These are phyloP conservation scores for Ajuga chamaepitys DNA, from an alignment of 257 asterid genomes.

Conservation along the genomic window DNA sequence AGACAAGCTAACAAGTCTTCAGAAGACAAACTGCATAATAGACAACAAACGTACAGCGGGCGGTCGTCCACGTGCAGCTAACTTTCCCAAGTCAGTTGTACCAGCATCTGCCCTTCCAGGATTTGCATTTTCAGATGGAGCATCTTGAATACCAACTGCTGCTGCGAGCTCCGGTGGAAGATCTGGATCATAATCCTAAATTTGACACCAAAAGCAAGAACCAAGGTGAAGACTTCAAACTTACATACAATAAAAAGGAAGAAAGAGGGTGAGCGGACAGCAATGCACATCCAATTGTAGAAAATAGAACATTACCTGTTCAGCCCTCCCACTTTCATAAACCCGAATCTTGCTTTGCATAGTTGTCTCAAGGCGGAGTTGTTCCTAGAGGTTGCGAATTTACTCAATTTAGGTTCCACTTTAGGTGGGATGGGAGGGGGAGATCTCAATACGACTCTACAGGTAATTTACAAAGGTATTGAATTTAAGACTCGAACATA, in stretches of 20 bases:
- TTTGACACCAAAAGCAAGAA: slow-evolving; percentile 14
- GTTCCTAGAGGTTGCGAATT: slow-evolving; percentile 58
- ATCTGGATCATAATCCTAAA: slow-evolving; percentile 93
- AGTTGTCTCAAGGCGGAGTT: slow-evolving; percentile 81
- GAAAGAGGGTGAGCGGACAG: not conserved
- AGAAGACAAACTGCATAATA: not conserved
- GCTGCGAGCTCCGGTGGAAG: slow-evolving; percentile 99
- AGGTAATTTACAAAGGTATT: not conserved
- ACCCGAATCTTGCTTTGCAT: slow-evolving; percentile 97
- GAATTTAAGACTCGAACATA: slow-evolving; percentile 24
- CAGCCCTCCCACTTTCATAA: slow-evolving; percentile 88
- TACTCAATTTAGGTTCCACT: slow-evolving; percentile 19
- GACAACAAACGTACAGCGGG: slow-evolving; percentile 38
- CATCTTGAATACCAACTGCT: slow-evolving; percentile 68
- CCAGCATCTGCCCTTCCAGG: slow-evolving; percentile 49
- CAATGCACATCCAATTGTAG: not conserved
- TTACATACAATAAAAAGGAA: not conserved
- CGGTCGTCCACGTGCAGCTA: slow-evolving; percentile 41
- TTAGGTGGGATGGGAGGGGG: no score
- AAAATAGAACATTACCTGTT: slow-evolving; percentile 57
- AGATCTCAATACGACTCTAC: not conserved
- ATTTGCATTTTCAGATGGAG: slow-evolving; percentile 46
- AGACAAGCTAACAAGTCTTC: not conserved
- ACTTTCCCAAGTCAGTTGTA: slow-evolving; percentile 49
- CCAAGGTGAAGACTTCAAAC: not conserved